Conservation (phyloP, 1,139 yeast genomes). For the Taphrina sp. region DNA sequence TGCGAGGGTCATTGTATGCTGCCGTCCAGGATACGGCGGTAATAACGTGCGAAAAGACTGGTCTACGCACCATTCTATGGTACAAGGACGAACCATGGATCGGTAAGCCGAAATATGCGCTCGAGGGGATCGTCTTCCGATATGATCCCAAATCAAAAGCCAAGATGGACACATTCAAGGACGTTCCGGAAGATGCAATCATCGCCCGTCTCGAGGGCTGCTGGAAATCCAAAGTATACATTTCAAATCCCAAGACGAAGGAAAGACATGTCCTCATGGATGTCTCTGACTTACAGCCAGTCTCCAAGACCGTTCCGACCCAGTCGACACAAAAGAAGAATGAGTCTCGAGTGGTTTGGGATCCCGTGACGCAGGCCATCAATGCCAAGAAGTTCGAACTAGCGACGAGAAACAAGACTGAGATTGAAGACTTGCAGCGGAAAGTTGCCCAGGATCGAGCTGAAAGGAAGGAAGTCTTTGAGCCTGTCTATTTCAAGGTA, state of each 20-base stretch:
- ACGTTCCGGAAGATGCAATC: constrained; percentile 32
- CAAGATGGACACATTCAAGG: constrained; percentile 55
- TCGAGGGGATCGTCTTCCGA: constrained; percentile 58
- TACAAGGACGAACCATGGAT: constrained; percentile 84
- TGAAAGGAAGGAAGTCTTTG: constrained; percentile 44
- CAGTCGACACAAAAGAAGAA: constrained; percentile 61
- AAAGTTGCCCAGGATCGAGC: constrained; percentile 58
- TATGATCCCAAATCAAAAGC: constrained; percentile 53
- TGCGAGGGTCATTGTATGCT: constrained; percentile 66
- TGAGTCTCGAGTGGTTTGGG: constrained; percentile 73
- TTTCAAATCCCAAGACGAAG: constrained; percentile 16
- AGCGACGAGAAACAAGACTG: constrained; percentile 60
- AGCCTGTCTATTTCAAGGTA: constrained; percentile 27
- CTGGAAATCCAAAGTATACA: constrained; percentile 32
- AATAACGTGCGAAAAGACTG: constrained; percentile 47
- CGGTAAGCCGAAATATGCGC: constrained; percentile 52
- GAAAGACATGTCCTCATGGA: constrained; percentile 33
- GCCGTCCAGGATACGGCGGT: constrained; percentile 68
- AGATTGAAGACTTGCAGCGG: constrained; percentile 65
- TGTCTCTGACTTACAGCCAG: constrained; percentile 25
- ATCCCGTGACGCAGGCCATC: constrained; percentile 67
- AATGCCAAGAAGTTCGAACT: constrained; percentile 58
- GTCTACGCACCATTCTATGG: constrained; percentile 56
- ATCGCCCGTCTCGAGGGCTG: constrained; percentile 32
- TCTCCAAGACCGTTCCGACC: constrained; percentile 44